Conservation (phyloP, 495 filamentous ascomycete species). For the Xylaria bambusicola region DNA sequence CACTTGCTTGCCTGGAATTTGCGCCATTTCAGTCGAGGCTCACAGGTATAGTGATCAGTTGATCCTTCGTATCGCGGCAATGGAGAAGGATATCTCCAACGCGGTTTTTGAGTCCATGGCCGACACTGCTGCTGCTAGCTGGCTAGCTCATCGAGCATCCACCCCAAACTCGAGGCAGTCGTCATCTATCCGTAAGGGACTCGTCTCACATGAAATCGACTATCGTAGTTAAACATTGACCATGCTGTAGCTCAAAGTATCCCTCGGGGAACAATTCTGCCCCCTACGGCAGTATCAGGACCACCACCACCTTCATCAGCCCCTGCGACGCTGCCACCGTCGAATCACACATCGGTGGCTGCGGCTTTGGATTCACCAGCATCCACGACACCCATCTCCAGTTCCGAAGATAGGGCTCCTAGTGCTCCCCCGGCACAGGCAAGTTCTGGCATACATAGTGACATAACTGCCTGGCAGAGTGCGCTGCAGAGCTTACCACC, state of each 20-base stretch:
- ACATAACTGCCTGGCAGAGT: slow-evolving; percentile 26
- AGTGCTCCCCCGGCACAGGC: no score
- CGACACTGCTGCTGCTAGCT: slow-evolving; percentile 24
- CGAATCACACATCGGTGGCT: neutral
- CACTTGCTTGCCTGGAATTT: no score
- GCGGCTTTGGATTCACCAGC: neutral
- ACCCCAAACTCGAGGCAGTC: slow-evolving; percentile 11
- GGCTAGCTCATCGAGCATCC: slow-evolving; percentile 24
- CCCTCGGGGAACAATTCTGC: neutral
- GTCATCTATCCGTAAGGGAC: slow-evolving; percentile 1
- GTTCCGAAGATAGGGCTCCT: slow-evolving; percentile 3
- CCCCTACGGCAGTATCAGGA: neutral
- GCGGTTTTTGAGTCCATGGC: slow-evolving; percentile 16
- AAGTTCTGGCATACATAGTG: neutral
- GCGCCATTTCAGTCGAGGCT: no score
- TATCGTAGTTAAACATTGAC: neutral
- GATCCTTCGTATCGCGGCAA: neutral
- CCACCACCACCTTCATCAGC: neutral
- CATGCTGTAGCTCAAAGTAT: neutral
- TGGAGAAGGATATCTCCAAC: slow-evolving; percentile 1
- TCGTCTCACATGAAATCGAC: neutral
- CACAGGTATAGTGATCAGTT: no score
- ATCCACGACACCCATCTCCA: neutral
- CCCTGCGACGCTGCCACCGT: neutral
- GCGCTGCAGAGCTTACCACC: slow-evolving; percentile 20